phyloP scores from a whole-genome alignment of 1,139 yeast species.

The Candida frijolesensis region DNA sequence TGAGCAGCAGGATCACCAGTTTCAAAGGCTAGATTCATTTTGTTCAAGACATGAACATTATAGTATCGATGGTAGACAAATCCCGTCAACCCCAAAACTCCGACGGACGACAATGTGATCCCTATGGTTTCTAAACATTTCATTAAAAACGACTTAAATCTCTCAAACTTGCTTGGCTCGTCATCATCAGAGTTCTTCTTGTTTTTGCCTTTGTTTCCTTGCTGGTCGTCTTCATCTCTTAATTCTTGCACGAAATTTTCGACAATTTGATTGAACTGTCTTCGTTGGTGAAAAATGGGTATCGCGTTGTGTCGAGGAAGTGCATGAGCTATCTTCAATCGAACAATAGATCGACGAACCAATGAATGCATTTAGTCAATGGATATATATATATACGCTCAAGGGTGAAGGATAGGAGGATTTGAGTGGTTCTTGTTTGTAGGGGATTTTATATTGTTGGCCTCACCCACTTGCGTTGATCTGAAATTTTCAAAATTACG shows the following conservation, averaged over 20 bases:
- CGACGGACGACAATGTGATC: conserved; percentile 72
- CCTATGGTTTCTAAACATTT: conserved; percentile 75
- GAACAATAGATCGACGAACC: conserved; percentile 4
- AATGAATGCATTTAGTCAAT: neutral
- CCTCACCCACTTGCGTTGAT: neutral
- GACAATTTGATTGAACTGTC: conserved; percentile 19
- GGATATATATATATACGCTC: neutral
- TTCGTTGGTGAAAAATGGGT: neutral
- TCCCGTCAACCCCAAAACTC: conserved; percentile 74
- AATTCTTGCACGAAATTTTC: conserved; percentile 22
- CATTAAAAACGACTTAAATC: conserved; percentile 30
- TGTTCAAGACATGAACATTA: conserved; percentile 58
- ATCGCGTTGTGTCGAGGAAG: neutral
- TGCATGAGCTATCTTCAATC: neutral
- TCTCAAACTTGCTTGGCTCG: conserved; percentile 16
- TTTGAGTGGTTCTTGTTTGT: too few relatives aligned
- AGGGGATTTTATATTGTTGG: neutral
- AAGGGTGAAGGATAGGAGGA: neutral
- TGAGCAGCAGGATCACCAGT: conserved; percentile 69
- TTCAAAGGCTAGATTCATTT: conserved; percentile 69
- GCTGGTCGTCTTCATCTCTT: conserved; percentile 16
- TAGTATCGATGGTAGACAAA: conserved; percentile 66
- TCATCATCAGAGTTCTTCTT: conserved; percentile 13
- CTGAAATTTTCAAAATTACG: conserved; percentile 6
- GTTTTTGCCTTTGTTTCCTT: conserved; percentile 17